Percentiles rank a stretch among this genome's conserved stretches.
Conservation (phyloP, 2,329 filamentous ascomycete species). For the Cladophialophora yegresii region DNA sequence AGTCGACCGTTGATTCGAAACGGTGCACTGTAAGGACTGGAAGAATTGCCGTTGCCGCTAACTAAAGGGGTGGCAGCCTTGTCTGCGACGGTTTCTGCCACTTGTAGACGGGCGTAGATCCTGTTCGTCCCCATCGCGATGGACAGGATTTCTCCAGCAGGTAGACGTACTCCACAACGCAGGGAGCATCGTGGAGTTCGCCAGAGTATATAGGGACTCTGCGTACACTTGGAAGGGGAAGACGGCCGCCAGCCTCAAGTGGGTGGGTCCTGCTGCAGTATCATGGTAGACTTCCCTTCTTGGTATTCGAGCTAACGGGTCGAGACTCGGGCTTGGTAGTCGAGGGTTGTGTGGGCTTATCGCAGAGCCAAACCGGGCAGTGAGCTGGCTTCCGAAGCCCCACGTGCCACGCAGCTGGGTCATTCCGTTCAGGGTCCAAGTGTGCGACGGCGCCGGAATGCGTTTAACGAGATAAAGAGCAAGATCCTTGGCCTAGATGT, state of each 20-base stretch:
- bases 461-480: background rate
- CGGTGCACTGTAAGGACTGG: background rate
- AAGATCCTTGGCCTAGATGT: background rate
- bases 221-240: background rate
- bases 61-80: conserved; percentile 17
- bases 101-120: conserved; percentile 26
- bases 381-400: background rate
- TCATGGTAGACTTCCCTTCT: background rate
- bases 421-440: background rate
- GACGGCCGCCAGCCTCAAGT: background rate
- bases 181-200: background rate
- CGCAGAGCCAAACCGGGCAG: background rate
- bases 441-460: background rate
- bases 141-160: background rate
- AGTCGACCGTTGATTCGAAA: conserved; percentile 25
- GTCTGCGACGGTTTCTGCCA: conserved; percentile 12
- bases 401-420: background rate
- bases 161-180: background rate
- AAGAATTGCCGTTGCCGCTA: background rate
- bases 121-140: conserved; percentile 9
- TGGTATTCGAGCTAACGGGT: background rate
- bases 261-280: background rate
- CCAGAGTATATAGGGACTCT: conserved; percentile 8
- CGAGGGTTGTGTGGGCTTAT: conserved; percentile 3
- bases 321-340: background rate